A percentile compares a stretch with the other conserved stretches of the same genome.
phyloP scores from a whole-genome alignment of 768 basidiomycete species.

The Phylloporus sp. region DNA sequence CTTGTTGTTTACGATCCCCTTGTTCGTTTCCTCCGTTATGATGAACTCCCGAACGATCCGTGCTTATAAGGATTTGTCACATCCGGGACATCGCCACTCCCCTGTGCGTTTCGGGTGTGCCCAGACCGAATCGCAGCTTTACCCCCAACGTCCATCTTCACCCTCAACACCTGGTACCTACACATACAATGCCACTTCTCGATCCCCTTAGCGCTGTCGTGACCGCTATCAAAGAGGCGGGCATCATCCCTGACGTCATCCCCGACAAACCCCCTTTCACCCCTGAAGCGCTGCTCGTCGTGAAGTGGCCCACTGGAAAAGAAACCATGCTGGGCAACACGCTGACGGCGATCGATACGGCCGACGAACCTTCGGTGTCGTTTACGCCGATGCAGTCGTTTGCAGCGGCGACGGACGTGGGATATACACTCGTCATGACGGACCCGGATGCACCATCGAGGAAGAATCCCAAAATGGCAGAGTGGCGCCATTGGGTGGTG shows the following conservation, averaged over 20 bases:
- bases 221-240: constrained; percentile 11
- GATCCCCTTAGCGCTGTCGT: constrained; percentile 25
- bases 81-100: neutral
- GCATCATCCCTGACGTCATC: constrained; percentile 31
- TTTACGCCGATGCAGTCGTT: constrained; percentile 40
- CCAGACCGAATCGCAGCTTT: neutral
- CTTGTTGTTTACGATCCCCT: neutral
- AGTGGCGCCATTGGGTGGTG: constrained; percentile 59
- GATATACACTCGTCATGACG: constrained; percentile 52
- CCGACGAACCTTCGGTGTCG: constrained; percentile 47
- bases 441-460: constrained; percentile 58
- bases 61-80: neutral
- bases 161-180: neutral
- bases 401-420: constrained; percentile 28
- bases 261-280: constrained; percentile 19
- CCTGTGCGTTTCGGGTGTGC: constrained; percentile 1
- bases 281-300: constrained; percentile 26
- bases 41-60: neutral
- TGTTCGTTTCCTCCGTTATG: neutral
- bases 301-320: constrained; percentile 28
- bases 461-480: constrained; percentile 41
- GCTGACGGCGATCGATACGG: constrained; percentile 34
- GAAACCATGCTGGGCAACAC: constrained; percentile 36
- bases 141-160: neutral
- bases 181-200: constrained; percentile 18